phyloP scores from a whole-genome alignment of 768 basidiomycete species.

The Postia placenta region DNA sequence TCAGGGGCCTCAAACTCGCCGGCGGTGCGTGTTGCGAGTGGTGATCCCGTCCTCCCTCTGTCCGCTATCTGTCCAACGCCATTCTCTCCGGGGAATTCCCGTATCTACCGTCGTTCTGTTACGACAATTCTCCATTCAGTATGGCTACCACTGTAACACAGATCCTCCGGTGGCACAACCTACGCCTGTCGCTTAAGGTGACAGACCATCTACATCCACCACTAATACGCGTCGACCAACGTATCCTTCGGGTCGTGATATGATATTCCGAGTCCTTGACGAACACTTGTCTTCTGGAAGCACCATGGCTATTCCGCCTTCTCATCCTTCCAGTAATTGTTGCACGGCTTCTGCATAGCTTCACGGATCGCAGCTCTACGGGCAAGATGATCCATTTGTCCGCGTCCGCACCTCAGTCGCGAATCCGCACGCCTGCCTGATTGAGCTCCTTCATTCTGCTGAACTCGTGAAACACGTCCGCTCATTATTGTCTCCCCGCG shows the following conservation, averaged over 20 bases:
- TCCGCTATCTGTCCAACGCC: background rate
- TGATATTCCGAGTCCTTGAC: background rate
- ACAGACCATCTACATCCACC: background rate
- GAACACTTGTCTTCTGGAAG: background rate
- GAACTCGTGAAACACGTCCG: background rate
- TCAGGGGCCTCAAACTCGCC: background rate
- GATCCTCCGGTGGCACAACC: background rate
- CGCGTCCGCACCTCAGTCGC: background rate
- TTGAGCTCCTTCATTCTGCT: background rate
- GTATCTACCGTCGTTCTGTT: conserved; percentile 1
- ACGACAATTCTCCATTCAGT: background rate
- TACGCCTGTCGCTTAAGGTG: background rate
- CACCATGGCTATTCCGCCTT: background rate
- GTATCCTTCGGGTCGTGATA: background rate
- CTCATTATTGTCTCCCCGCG: no score
- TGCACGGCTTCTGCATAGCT: background rate
- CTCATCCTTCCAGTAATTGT: background rate
- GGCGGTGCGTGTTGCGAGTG: background rate
- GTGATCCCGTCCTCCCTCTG: background rate
- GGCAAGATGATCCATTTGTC: background rate
- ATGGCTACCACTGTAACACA: background rate
- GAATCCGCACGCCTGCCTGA: background rate
- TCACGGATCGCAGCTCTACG: background rate
- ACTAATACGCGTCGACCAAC: background rate
- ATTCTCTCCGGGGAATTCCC: conserved; percentile 1